A percentile compares a stretch with the other conserved stretches of the same genome.
These are phyloP conservation scores for Epichloe glyceriae DNA, from an alignment of 2,329 filamentous ascomycete species.

Conservation along the genomic window DNA sequence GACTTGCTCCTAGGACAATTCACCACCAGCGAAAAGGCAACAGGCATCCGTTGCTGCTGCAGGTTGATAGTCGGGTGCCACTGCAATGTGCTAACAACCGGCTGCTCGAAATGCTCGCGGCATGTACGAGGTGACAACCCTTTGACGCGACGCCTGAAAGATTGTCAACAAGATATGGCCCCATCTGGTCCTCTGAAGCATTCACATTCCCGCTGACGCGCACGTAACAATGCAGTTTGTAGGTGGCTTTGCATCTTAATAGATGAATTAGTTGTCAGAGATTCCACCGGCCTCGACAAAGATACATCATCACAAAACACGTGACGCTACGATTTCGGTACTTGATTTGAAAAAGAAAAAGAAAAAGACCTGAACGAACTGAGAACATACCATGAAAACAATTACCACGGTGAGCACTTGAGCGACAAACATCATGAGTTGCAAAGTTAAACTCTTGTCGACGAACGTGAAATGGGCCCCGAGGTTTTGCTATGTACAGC, in stretches of 20 bases:
- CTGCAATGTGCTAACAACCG: background rate
- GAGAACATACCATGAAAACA: background rate
- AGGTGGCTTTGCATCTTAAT: conserved; percentile 1
- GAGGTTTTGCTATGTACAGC: background rate
- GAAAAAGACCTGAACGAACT: background rate
- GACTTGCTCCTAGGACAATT: conserved; percentile 21
- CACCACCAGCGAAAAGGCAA: conserved; percentile 27
- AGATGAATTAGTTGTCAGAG: background rate
- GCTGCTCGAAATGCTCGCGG: background rate
- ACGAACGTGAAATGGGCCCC: conserved; percentile 1
- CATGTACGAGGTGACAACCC: background rate
- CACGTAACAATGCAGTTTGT: conserved; percentile 2
- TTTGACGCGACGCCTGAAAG: background rate
- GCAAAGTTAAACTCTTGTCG: background rate
- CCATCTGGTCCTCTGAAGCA: conserved; percentile 1
- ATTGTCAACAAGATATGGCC: conserved; percentile 2
- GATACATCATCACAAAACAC: background rate
- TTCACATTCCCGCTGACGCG: conserved; percentile 3
- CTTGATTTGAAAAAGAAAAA: background rate
- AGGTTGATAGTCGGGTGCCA: conserved; percentile 15
- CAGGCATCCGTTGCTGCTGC: conserved; percentile 28
- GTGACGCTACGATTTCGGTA: background rate
- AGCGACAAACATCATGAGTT: background rate
- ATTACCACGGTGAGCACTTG: conserved; percentile 1
- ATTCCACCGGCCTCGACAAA: background rate